phyloP scores from a whole-genome alignment of 345 rosid species.

The Populus pruinosa region DNA sequence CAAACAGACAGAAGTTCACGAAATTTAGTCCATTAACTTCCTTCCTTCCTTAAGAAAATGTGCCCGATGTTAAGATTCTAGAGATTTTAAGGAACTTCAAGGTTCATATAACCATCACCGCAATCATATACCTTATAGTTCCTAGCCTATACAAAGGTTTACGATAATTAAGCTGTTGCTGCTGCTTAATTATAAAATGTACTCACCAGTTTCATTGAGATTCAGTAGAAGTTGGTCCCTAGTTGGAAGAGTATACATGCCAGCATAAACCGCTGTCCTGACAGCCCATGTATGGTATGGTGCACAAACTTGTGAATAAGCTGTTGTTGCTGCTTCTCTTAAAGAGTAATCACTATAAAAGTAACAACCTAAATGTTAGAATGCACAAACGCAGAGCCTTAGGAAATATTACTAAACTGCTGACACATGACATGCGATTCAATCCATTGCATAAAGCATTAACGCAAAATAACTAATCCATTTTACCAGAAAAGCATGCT shows the following conservation, averaged over 20 bases:
- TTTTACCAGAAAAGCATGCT: neutral
- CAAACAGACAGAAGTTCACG: too few species aligned
- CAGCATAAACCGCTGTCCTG: slow-evolving; percentile 86
- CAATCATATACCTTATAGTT: neutral
- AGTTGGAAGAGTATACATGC: slow-evolving; percentile 87
- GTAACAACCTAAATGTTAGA: neutral
- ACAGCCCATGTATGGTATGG: slow-evolving; percentile 87
- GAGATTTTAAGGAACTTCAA: too few species aligned
- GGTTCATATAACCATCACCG: too few species aligned
- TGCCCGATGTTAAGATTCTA: too few species aligned
- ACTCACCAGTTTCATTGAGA: slow-evolving; percentile 75
- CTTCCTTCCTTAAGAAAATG: too few species aligned
- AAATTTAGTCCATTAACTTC: too few species aligned
- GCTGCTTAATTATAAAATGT: neutral
- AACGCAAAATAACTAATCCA: too few species aligned
- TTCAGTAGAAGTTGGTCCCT: slow-evolving; percentile 69
- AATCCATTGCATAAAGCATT: neutral
- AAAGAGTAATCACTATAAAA: slow-evolving; percentile 50
- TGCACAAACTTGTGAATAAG: slow-evolving; percentile 82
- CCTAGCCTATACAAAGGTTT: too few species aligned
- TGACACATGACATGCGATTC: neutral
- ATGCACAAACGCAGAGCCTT: neutral
- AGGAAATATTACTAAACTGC: neutral
- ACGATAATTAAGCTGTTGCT: too few species aligned
- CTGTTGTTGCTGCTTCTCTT: slow-evolving; percentile 79